Evolutionary conservation across 2,329 filamentous ascomycete species (phyloP).

Genomic region (Zymoseptoria tritici): DNA sequence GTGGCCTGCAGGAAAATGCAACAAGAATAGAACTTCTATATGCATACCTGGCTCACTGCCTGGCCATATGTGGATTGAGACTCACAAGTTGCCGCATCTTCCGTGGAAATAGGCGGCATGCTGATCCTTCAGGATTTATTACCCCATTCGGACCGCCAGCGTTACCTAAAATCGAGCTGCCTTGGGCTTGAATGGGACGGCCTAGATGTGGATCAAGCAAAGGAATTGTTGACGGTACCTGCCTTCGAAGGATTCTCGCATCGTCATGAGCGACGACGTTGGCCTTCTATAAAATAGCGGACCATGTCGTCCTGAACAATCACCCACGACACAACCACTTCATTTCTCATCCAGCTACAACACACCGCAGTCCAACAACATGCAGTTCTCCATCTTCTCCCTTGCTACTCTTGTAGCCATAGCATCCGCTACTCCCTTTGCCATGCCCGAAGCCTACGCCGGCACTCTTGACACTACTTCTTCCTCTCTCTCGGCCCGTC

Average conservation of each 20-base stretch:
- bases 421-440: conserved; percentile 10
- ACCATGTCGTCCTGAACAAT: background rate
- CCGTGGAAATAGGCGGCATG: background rate
- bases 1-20: background rate
- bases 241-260: too few relatives aligned
- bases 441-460: conserved; percentile 11
- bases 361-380: background rate
- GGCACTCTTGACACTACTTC: background rate
- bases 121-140: background rate
- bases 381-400: conserved; percentile 15
- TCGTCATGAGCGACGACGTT: background rate
- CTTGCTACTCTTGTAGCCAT: conserved; percentile 12
- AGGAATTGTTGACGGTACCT: background rate
- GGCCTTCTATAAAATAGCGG: background rate
- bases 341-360: background rate
- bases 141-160: background rate
- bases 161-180: background rate
- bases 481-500: conserved; percentile 7
- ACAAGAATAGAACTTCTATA: background rate
- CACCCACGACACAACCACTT: background rate
- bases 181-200: background rate
- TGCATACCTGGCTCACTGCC: background rate
- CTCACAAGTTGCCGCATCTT: background rate
- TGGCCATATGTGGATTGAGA: background rate
- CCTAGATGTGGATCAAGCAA: background rate